Evolutionary conservation across 306 rosid species (phyloP).

Genomic region (cucumber (Cucumis sativus)): DNA sequence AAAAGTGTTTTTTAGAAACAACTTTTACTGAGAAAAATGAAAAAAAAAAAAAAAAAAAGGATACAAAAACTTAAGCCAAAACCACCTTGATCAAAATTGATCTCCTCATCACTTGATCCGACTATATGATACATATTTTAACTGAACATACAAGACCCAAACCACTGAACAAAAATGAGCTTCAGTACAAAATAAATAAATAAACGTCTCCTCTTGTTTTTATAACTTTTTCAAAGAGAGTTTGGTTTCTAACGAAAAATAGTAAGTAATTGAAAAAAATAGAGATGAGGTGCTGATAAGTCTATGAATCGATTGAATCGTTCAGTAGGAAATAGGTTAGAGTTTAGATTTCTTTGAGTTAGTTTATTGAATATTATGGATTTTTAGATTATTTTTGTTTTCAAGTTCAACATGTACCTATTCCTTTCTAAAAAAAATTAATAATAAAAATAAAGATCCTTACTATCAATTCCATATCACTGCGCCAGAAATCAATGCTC

Average conservation of each 20-base stretch:
- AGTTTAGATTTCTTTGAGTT: background rate
- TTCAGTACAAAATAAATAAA: background rate
- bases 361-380: background rate
- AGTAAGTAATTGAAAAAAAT: too few relatives aligned
- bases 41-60: too few relatives aligned
- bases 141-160: background rate
- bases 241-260: background rate
- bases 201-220: background rate
- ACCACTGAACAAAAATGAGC: background rate
- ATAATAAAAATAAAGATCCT: constrained; percentile 20
- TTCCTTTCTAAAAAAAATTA: too few relatives aligned
- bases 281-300: background rate
- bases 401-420: constrained; percentile 21
- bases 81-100: too few relatives aligned
- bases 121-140: background rate
- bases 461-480: constrained; percentile 94
- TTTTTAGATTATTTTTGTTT: background rate
- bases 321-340: background rate
- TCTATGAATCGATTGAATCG: background rate
- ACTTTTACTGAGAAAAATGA: too few relatives aligned
- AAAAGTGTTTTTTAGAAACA: too few relatives aligned
- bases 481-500: constrained; percentile 94
- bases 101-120: too few relatives aligned
- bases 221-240: background rate
- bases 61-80: too few relatives aligned